Evolutionary conservation across 129 eudicot genomes (phyloP).

Genomic region (Helianthus annuus): HanXRQr2.0-SUNRISE NC_035439.2:147730337-147730836

Average conservation of each 20-base stretch:
- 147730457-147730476: background rate
- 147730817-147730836: too few relatives aligned
- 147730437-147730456: background rate
- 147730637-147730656: background rate
- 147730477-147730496: conserved; percentile 1
- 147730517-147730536: background rate
- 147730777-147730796: too few relatives aligned
- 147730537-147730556: too few relatives aligned
- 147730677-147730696: too few relatives aligned
- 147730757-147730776: too few relatives aligned
- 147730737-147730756: too few relatives aligned
- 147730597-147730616: background rate
- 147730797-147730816: too few relatives aligned
- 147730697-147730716: too few relatives aligned
- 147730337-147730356: background rate
- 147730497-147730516: background rate
- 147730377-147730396: too few relatives aligned
- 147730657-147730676: background rate
- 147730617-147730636: conserved; percentile 18
- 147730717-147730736: too few relatives aligned
- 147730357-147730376: background rate
- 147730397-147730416: background rate
- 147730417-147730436: background rate
- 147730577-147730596: background rate
- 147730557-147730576: background rate